Conservation (phyloP, 2,329 filamentous ascomycete species). For the Alternaria tenuissima region DNA sequence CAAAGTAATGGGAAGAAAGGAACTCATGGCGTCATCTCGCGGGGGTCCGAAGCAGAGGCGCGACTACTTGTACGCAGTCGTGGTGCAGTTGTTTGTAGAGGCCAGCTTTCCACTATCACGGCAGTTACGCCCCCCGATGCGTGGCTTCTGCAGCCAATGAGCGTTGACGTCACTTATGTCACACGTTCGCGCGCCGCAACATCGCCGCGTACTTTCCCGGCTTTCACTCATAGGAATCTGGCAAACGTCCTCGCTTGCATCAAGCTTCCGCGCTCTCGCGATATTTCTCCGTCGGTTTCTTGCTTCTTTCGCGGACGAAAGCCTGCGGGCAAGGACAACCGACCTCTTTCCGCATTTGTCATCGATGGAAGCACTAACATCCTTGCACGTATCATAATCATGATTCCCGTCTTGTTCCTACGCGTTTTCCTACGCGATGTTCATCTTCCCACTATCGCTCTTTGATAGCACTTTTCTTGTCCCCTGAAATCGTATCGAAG, state of each 20-base stretch:
- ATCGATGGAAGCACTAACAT: constrained; percentile 17
- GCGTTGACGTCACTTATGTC: constrained; percentile 35
- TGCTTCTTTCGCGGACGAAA: constrained; percentile 21
- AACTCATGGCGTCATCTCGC: constrained; percentile 45
- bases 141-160: constrained; percentile 38
- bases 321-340: constrained; percentile 13
- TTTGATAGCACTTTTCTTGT: not conserved
- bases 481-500: not conserved
- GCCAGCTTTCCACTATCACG: constrained; percentile 46
- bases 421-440: constrained; percentile 5
- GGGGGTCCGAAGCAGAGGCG: constrained; percentile 20
- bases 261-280: not conserved
- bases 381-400: constrained; percentile 20
- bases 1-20: constrained; percentile 21
- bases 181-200: constrained; percentile 14
- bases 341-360: constrained; percentile 32
- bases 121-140: constrained; percentile 27
- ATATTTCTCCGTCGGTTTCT: not conserved
- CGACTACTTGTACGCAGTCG: constrained; percentile 20
- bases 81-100: constrained; percentile 39
- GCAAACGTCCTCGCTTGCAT: not conserved
- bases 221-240: not conserved
- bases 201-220: not conserved
- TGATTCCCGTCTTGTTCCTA: constrained; percentile 10
- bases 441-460: not conserved